Percentiles rank a stretch among this genome's conserved stretches.
Conservation (phyloP, 768 basidiomycete species). For the Floccularia luteovirens region DNA sequence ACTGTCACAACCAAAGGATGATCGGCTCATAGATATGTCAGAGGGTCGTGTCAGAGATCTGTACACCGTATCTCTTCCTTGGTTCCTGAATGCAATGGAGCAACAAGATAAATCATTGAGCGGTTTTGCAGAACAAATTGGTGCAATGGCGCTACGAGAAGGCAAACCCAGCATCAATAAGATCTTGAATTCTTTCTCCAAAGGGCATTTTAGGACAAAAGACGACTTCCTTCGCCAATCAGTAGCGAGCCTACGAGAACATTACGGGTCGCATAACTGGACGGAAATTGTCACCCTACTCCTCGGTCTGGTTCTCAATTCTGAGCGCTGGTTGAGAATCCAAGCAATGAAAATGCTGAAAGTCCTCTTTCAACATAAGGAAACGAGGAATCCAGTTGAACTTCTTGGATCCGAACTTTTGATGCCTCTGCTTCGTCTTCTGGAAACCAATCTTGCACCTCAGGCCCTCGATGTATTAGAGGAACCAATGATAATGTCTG, state of each 20-base stretch:
- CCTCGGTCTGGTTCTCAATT: slow-evolving; percentile 82
- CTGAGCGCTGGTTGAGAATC: slow-evolving; percentile 72
- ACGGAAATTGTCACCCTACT: slow-evolving; percentile 78
- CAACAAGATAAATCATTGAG: slow-evolving; percentile 50
- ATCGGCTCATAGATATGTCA: slow-evolving; percentile 62
- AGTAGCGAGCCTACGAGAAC: slow-evolving; percentile 76
- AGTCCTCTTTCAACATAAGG: slow-evolving; percentile 79
- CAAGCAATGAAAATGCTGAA: slow-evolving; percentile 86
- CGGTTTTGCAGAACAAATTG: slow-evolving; percentile 68
- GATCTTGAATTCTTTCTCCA: slow-evolving; percentile 86
- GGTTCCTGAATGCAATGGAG: slow-evolving; percentile 84
- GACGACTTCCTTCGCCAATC: slow-evolving; percentile 94
- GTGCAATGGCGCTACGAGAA: slow-evolving; percentile 62
- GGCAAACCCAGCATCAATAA: slow-evolving; percentile 74
- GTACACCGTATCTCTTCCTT: slow-evolving; percentile 78
- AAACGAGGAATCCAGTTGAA: slow-evolving; percentile 67
- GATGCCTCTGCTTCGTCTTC: slow-evolving; percentile 82
- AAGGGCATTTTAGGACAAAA: slow-evolving; percentile 80
- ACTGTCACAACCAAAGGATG: slow-evolving; percentile 53
- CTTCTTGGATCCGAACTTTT: slow-evolving; percentile 79
- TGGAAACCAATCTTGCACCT: slow-evolving; percentile 81
- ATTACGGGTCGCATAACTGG: slow-evolving; percentile 71
- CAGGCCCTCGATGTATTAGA: slow-evolving; percentile 92
- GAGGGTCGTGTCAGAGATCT: slow-evolving; percentile 72
- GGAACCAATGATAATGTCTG: slow-evolving; percentile 75